Base-by-base conservation (phyloP, 768 basidiomycete genomes). In the Mycena leptocephala region DNA sequence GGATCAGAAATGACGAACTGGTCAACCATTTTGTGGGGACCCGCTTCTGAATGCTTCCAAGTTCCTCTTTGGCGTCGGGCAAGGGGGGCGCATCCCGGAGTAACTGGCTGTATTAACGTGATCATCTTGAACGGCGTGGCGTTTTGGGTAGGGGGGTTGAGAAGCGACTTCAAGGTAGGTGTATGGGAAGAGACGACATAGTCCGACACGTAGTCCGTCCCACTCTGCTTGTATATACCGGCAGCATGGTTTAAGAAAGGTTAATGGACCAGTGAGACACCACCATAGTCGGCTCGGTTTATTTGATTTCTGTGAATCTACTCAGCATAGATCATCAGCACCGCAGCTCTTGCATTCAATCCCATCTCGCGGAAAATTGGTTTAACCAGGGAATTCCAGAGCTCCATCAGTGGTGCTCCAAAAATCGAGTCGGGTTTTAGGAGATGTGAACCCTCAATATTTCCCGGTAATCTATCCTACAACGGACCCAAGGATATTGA, bases 181-280 rank as follows among this genome's bases (percentile, higher is more conserved):
- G 76, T 74, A 37, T 79, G 79, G 14, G 79, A 80, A 1, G 76
- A 80, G 28, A 79, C 53, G 18, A 72, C 76, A 59, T 75, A 79
- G 41, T 77, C 78, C 2, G 78, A 28, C 2, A 75, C 58, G n/a
- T 46, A 43, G 2, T 69, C 55, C 26, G n/a, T 6, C 24, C 20
- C 26, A 18, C 67, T 37, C 41, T 46, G 16, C 4, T 22, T n/a
- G 35, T 76, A 80, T 9, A 68, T 39, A 28, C 74, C 77, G 7
- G 77, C 77, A 16, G 79, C 79, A 51, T 80, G 79, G 16, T 78
- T 37, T 5, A 18, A 79, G 37, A 35, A 72, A 72, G 11, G 70
- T 37, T 30, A 73, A 58, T 0, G 46, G 48, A 5, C 63, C 63
- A 0, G 72, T 73, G 3, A 51, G 70, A 30, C 70, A 72, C 70